A percentile compares a stretch with the other conserved stretches of the same genome.
These are phyloP conservation scores for Pythium pyrilobum DNA, from an alignment of 352 stramenopile species.

Conservation along the genomic window DNA sequence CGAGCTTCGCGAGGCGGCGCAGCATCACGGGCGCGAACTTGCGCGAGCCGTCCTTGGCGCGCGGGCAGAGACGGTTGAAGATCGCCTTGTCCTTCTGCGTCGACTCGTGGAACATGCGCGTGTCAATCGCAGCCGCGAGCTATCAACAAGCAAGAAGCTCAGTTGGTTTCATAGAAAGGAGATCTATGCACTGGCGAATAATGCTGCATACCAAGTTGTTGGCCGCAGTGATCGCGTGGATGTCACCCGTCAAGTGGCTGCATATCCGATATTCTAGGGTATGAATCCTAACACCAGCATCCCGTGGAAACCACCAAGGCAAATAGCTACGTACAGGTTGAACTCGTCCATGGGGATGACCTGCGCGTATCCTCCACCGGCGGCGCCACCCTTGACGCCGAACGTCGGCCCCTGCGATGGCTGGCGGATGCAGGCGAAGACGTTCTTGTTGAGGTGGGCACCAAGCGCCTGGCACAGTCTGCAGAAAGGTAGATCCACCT, in stretches of 20 bases:
- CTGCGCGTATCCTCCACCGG: constrained; percentile 91
- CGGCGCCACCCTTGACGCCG: constrained; percentile 94
- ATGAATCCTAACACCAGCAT: no score
- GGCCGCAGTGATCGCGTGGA: constrained; percentile 97
- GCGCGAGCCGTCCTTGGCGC: constrained; percentile 73
- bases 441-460: constrained; percentile 90
- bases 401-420: constrained; percentile 97
- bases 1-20: constrained; percentile 92
- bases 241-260: constrained; percentile 97
- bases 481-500: constrained; percentile 25
- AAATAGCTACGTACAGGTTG: constrained; percentile 94
- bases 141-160: constrained; percentile 13
- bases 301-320: no score
- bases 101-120: constrained; percentile 97
- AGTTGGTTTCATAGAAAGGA: no score
- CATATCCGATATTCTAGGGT: no score
- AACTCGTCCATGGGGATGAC: constrained; percentile 97
- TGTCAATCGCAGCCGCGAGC: constrained; percentile 97
- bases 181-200: no score
- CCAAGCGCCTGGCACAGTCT: constrained; percentile 94
- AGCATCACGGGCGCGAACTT: constrained; percentile 92
- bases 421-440: constrained; percentile 97
- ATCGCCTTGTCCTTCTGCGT: constrained; percentile 77
- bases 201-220: constrained; percentile 90
- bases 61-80: constrained; percentile 81